Base-by-base conservation (phyloP, 805 yeast species). In the Saturnispora ahearnii region DNA sequence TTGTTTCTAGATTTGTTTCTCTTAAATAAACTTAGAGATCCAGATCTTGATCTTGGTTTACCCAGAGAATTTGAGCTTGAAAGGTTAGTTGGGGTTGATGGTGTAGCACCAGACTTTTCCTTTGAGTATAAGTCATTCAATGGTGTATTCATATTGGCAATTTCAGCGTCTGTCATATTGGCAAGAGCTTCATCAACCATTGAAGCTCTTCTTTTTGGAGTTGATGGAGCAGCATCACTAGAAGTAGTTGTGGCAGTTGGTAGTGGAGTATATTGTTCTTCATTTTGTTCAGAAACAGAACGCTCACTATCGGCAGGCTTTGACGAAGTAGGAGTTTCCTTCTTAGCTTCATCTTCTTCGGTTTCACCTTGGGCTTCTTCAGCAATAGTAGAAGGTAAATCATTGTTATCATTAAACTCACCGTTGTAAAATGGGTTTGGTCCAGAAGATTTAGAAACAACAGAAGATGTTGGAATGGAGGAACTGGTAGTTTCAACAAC, bases 61-160 rank as follows among this genome's bases (percentile, higher is more conserved):
- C 38, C 29, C n/a, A 65, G 59, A 32, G 79, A 74, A 57, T 66
- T 74, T 37, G 73, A 66, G 51, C 69, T 68, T 51, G 73, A 72
- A 41, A 72, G 64, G 64, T 15, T 65, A 69, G 58, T 58, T 21
- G 57, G 60, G 46, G 57, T 56, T 4, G 40, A 36, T 4, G 40
- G 21, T 4, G 40, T 18, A 12, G 12, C 40, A 18, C 9, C 40
- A 36, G 57, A 53, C 1, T 56, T 57, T 53, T 59, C 60, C n/a
- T 59, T 41, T 49, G 56, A 62, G n/a, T 32, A 21, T 11, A 45
- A 12, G 37, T 57, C 61, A 34, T 60, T 41, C 37, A 62, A 38
- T 1, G 67, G 67, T n/a, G 54, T 55, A 53, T 63, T 61, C 65
- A 64, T 60, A 38, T 55, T 60, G 36, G 51, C 51, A 22, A 58